Conservation (phyloP, 2,329 filamentous ascomycete genomes). For the Acephala macrosclerotiorum region DNA sequence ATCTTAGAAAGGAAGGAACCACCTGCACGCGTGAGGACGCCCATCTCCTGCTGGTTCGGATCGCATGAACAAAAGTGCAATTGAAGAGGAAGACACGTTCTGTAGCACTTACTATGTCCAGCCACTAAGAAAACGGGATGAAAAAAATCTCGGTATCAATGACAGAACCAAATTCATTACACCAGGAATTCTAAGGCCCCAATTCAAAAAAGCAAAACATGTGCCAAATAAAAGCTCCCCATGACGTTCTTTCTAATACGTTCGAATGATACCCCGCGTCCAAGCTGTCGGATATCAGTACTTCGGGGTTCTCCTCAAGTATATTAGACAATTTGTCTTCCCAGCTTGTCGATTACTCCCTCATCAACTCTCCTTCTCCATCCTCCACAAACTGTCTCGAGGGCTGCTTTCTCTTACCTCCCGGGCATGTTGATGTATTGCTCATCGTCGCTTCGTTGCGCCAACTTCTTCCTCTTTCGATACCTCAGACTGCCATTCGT, state of each 20-base stretch:
- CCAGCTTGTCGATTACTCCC: background rate
- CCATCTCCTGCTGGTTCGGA: no score
- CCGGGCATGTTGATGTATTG: background rate
- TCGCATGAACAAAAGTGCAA: background rate
- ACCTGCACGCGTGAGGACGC: no score
- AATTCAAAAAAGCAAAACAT: background rate
- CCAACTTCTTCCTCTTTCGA: constrained; percentile 19
- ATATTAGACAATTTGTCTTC: background rate
- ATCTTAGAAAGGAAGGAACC: background rate
- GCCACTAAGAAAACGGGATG: background rate
- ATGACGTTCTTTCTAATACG: background rate
- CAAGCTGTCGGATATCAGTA: background rate
- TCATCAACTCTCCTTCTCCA: background rate
- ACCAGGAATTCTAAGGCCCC: background rate
- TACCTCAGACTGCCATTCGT: constrained; percentile 9
- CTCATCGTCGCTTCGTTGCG: background rate
- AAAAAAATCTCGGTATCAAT: background rate
- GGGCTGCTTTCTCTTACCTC: background rate
- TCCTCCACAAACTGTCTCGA: background rate
- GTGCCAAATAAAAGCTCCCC: background rate
- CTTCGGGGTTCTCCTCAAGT: background rate
- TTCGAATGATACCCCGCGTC: background rate
- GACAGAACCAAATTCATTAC: background rate
- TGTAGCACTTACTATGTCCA: background rate
- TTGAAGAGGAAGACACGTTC: background rate